Base-by-base conservation (phyloP, 805 yeast genomes). In the Saccharomycopsis sp. region DNA sequence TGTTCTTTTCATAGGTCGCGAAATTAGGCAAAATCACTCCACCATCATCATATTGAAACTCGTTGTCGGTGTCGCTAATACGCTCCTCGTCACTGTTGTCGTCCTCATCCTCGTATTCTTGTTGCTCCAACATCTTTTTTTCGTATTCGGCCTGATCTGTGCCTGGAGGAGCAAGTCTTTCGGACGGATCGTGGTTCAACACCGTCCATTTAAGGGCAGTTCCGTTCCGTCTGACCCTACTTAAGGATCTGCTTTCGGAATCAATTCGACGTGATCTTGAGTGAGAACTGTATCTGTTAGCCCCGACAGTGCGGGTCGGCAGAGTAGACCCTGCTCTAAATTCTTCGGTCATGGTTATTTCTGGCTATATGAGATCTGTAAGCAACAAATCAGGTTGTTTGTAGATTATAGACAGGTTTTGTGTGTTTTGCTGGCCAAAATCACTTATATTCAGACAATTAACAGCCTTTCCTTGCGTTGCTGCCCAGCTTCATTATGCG, bases 121-220 rank as follows among this genome's bases (percentile, higher is more conserved):
- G 19, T 2, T 47, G 22, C 3, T 53, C 54, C 12, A 24, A 41
- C 3, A 29, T 34, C 3, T 47, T n/a, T n/a, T 49, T 29, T 1
- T 59, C 56, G 19, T 44, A 58, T 17, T 52, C 41, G 7, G 49
- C 25, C 2, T 53, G 44, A 15, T 34, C 51, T 5, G 38, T 23
- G 35, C 38, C 51, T 12, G 22, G 20, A 9, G 24, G 24, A 2
- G 41, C 24, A 8, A 86, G 68, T 59, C 94, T 72, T 65, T 85
- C 87, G 62, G 85, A 84, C 0, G 96, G 96, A 65, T 87, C 92
- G 64, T 83, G 87, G 57, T 81, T 79, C 53, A 88, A 77, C 49
- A 87, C 84, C 0, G 88, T 80, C 84, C 87, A 86, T 64, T 79
- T 80, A 58, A 81, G 66, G 44, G 77, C 80, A 61, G 74, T 75